phyloP scores from a whole-genome alignment of 2,329 filamentous ascomycete genomes.

The Colletotrichum magnum region DNA sequence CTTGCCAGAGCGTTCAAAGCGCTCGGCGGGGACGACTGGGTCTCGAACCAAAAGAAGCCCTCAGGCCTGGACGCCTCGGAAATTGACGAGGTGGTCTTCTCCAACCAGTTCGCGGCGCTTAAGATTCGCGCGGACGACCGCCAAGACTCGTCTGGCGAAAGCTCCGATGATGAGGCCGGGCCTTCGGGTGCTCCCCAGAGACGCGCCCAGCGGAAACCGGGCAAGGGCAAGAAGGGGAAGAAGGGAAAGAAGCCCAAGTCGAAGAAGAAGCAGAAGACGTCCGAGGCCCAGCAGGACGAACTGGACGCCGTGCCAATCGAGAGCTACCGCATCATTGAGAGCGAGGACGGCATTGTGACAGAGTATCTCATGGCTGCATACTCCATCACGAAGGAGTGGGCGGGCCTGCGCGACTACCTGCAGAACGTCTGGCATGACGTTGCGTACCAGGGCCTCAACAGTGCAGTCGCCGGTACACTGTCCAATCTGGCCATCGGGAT shows the following conservation, averaged over 20 bases:
- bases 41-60: too few species aligned
- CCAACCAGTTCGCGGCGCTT: not conserved
- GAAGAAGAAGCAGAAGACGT: constrained; percentile 35
- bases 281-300: constrained; percentile 30
- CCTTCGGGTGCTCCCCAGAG: constrained; percentile 11
- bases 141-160: not conserved
- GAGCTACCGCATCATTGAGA: constrained; percentile 59
- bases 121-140: not conserved
- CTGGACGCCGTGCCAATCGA: constrained; percentile 59
- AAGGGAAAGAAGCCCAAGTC: constrained; percentile 45
- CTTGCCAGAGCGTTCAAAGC: constrained; percentile 53
- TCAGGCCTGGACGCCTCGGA: not conserved
- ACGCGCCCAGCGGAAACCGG: constrained; percentile 41
- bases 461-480: constrained; percentile 58
- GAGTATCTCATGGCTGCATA: constrained; percentile 62
- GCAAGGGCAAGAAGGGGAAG: constrained; percentile 30
- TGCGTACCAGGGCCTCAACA: constrained; percentile 60
- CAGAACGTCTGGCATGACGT: constrained; percentile 60
- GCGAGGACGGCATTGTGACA: constrained; percentile 52
- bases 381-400: constrained; percentile 54
- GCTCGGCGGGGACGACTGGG: constrained; percentile 51
- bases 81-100: not conserved
- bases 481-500: constrained; percentile 58
- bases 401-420: constrained; percentile 53
- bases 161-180: not conserved